Base-by-base conservation (phyloP, 148 eudicot species). In the Drosera capensis region DNA sequence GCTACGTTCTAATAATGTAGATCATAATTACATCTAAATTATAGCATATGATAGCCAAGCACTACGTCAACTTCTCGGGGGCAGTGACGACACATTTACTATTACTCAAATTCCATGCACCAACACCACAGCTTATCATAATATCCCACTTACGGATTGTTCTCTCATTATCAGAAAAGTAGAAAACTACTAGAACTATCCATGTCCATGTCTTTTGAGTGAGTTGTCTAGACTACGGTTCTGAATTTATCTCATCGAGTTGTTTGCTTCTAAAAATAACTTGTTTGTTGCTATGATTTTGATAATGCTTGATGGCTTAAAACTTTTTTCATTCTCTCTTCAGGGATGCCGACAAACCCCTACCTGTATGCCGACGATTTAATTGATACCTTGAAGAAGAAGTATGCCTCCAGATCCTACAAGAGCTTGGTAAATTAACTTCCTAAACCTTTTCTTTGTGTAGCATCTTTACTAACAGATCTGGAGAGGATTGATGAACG, bases 341-440 rank as follows among this genome's bases (percentile, higher is more conserved):
- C 70, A 92, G 95, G 99, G 58, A 81, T 85, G 99, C 99, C 99
- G 20, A 65, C 72, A 15, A n/a, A 48, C 56, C 95, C 94, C 58
- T 63, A 75, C 67, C 59, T 85, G n/a, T 85, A 81, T 54, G 99
- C 95, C 3, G 50, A 78, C 64, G 88, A 85, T 31, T 65, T 92
- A 36, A 54, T 75, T 7, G 67, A 71, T 13, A 72, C 74, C 29
- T 61, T 92, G 60, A 81, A 81, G 73, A 70, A 73, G 53, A 92
- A 80, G 62, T 85, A 92, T 70, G 88, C 82, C 56, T 49, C 76
- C 30, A 88, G 94, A 42, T 68, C 86, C 55, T 92, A 85, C 41
- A 79, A 81, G 67, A 86, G 84, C 64, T 57, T 92, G 88, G 97
- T 88, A 82, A 66, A 51, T 14, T 24, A 51, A 34, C 14, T 48